These are phyloP conservation scores for Scenedesmus sp. DNA, from an alignment of 163 green algal species.

Conservation along the genomic window DNA sequence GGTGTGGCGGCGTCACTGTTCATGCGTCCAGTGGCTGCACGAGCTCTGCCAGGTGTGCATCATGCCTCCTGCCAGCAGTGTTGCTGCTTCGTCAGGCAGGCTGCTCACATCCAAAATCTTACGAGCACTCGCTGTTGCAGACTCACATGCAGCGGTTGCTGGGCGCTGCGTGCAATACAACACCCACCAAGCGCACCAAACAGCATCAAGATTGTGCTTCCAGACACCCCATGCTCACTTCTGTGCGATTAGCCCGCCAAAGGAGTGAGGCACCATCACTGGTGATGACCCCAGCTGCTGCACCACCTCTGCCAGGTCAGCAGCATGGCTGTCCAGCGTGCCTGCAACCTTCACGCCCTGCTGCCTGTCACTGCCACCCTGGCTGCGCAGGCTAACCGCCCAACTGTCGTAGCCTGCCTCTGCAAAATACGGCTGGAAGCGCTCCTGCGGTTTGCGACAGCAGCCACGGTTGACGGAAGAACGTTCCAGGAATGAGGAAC, in stretches of 20 bases:
- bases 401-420: constrained; percentile 77
- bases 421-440: constrained; percentile 87
- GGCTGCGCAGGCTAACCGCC: constrained; percentile 82
- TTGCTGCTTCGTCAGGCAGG: background rate
- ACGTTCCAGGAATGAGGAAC: background rate
- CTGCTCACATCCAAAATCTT: background rate
- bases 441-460: constrained; percentile 57
- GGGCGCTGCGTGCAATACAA: no score
- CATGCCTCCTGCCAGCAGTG: constrained; percentile 53
- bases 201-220: no score
- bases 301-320: constrained; percentile 79
- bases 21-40: constrained; percentile 53
- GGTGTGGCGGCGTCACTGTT: constrained; percentile 77
- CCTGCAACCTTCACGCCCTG: constrained; percentile 65
- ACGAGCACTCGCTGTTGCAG: no score
- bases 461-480: background rate
- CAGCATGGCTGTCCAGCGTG: constrained; percentile 76
- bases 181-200: no score
- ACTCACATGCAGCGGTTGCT: no score
- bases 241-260: constrained; percentile 85
- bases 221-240: no score
- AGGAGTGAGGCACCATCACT: constrained; percentile 81
- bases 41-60: constrained; percentile 76
- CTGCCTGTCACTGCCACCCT: constrained; percentile 72
- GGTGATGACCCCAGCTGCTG: constrained; percentile 45